Percentiles rank a stretch among this genome's conserved stretches.
Evolutionary conservation across 2,329 filamentous ascomycete species (phyloP).

Genomic region (Clathrospora elynae): DNA sequence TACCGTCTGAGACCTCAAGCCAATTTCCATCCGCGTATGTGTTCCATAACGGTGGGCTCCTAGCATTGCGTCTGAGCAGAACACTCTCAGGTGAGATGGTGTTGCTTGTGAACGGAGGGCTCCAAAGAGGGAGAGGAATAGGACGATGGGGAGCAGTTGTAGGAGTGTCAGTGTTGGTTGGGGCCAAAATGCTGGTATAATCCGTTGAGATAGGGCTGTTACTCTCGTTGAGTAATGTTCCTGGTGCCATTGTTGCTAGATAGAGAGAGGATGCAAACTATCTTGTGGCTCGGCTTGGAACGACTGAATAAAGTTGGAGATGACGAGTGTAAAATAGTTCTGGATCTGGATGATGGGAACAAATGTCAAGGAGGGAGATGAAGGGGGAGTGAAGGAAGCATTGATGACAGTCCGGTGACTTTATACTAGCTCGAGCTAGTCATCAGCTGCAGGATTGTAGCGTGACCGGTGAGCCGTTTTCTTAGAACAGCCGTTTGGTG

Average conservation of each 20-base stretch:
- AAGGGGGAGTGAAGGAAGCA: not conserved
- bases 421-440: constrained; percentile 19
- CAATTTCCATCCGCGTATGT: constrained; percentile 56
- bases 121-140: not conserved
- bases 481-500: constrained; percentile 12
- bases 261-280: not conserved
- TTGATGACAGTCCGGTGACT: constrained; percentile 3
- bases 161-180: not conserved
- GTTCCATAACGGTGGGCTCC: constrained; percentile 55
- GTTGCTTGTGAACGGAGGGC: not conserved
- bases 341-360: not conserved
- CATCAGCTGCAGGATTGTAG: constrained; percentile 6
- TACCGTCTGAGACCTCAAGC: constrained; percentile 56
- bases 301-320: not conserved
- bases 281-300: not conserved
- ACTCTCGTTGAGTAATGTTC: constrained; percentile 7
- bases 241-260: constrained; percentile 11
- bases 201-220: not conserved
- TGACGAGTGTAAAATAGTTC: too few species aligned
- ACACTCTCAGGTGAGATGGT: not conserved
- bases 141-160: not conserved
- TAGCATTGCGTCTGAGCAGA: constrained; percentile 59
- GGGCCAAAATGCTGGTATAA: constrained; percentile 1
- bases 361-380: not conserved
- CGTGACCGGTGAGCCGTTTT: constrained; percentile 14